Evolutionary conservation across 805 yeast species (phyloP).

Genomic region (Zygoascus flipseniorum): DNA sequence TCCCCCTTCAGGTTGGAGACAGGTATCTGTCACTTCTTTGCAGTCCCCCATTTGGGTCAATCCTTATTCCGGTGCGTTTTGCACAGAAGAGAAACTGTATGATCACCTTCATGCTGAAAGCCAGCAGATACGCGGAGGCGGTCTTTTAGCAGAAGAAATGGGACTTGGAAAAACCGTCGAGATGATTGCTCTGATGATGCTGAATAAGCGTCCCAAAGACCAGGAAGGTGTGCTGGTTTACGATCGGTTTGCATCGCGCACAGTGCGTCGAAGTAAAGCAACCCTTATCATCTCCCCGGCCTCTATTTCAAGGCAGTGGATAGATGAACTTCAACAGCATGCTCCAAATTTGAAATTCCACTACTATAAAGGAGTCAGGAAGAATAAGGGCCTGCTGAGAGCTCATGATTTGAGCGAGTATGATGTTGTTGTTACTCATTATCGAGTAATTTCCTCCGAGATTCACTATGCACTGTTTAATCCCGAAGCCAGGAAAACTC

Average conservation of each 20-base stretch:
- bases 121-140: slow-evolving; percentile 28
- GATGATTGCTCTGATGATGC: slow-evolving; percentile 51
- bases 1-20: slow-evolving; percentile 23
- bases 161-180: slow-evolving; percentile 95
- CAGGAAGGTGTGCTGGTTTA: slow-evolving; percentile 6
- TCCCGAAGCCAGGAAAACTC: slow-evolving; percentile 30
- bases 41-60: slow-evolving; percentile 19
- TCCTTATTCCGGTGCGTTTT: slow-evolving; percentile 18
- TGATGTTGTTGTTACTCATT: slow-evolving; percentile 79
- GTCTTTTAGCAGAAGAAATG: slow-evolving; percentile 89
- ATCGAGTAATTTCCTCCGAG: slow-evolving; percentile 61
- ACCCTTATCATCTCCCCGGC: slow-evolving; percentile 83
- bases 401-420: slow-evolving; percentile 48
- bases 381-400: slow-evolving; percentile 30
- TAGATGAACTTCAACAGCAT: slow-evolving; percentile 52
- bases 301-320: slow-evolving; percentile 81
- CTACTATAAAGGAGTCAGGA: slow-evolving; percentile 51
- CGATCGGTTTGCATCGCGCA: slow-evolving; percentile 37
- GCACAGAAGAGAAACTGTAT: slow-evolving; percentile 7
- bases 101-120: slow-evolving; percentile 1
- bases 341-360: slow-evolving; percentile 56
- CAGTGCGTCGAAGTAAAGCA: slow-evolving; percentile 48
- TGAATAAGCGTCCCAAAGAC: slow-evolving; percentile 46
- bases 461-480: slow-evolving; percentile 70
- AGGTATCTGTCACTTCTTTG: background rate